Evolutionary conservation across 192 early-diverging fungal species (phyloP), one percentile per base, ranked within the genome.

Genomic region (Anaeromyces robustus): DNA sequence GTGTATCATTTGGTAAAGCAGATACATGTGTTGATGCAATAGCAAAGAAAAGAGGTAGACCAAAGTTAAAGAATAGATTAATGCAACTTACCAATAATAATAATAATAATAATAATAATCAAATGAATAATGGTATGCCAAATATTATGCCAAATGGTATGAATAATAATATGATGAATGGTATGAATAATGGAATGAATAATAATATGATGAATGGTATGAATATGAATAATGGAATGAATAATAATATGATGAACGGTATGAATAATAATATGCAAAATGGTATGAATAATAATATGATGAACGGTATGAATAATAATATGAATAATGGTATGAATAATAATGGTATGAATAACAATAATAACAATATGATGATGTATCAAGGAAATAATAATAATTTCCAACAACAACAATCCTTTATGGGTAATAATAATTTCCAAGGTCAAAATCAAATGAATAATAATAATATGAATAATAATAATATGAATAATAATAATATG

Each of bases 41-140:
- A 86, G 94, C 95, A 86, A 96, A 96, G 84, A 93, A 93, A 80
- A 88, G 95, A 80, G 95, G 95, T 34, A 87, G 95, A 14, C 95
- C 95, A 77, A 93, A 92, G 80, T 84, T 92, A 77, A 87, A 91
- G 80, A 91, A 93, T 81, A 92, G 52, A 68, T 22, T 22, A 11
- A 68, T 68, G 52, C 52, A 22, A n/a, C 0, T 0, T n/a, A n/a
- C 17, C 16, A 52, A 7, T 16, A 52, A 7, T 22, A 18, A 7
- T 52, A 16, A 7, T 16, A 16, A 1, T 52, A 52, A 18, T 22
- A 68, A 19, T n/a, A 68, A 22, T n/a, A 68, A 68, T 68, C 18
- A 18, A 68, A 68, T 68, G 52, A 22, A 22, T 9, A 68, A 39
- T 39, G 16, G 7, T 39, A 39, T 39, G 12, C 37, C 5, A 39